A percentile compares a stretch with the other conserved stretches of the same genome.
phyloP scores from a whole-genome alignment of 768 basidiomycete genomes.

The Mycena indigotica region DNA sequence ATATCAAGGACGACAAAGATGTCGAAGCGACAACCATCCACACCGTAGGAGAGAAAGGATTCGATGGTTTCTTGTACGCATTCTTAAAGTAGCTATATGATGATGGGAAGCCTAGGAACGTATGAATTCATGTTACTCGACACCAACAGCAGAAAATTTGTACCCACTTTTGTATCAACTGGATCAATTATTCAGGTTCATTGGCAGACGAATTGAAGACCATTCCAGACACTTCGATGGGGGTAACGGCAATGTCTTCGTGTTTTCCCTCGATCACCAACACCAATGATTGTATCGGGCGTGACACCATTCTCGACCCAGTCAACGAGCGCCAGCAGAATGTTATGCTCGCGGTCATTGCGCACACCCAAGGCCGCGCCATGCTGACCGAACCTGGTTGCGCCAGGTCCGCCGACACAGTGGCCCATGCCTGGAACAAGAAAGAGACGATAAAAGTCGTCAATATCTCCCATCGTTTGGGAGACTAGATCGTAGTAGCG shows the following conservation, averaged over 20 bases:
- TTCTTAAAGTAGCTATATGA: constrained; percentile 35
- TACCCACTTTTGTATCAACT: no score
- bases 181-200: not conserved
- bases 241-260: constrained; percentile 15
- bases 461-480: constrained; percentile 18
- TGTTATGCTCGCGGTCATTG: constrained; percentile 1
- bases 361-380: constrained; percentile 11
- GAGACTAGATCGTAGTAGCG: constrained; percentile 24
- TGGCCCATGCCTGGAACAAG: constrained; percentile 29
- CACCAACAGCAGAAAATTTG: no score
- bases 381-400: constrained; percentile 19
- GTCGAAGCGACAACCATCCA: constrained; percentile 54
- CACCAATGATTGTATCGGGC: constrained; percentile 11
- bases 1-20: constrained; percentile 50
- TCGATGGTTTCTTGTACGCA: constrained; percentile 56
- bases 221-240: constrained; percentile 8
- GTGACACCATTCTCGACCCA: constrained; percentile 15
- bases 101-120: no score
- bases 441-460: constrained; percentile 31
- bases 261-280: not conserved
- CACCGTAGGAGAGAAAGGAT: constrained; percentile 54
- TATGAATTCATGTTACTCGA: no score
- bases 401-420: constrained; percentile 24
- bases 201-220: not conserved
- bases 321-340: constrained; percentile 12